Evolutionary conservation across 2,329 filamentous ascomycete genomes (phyloP).

Genomic region (Fusarium heterosporum): DNA sequence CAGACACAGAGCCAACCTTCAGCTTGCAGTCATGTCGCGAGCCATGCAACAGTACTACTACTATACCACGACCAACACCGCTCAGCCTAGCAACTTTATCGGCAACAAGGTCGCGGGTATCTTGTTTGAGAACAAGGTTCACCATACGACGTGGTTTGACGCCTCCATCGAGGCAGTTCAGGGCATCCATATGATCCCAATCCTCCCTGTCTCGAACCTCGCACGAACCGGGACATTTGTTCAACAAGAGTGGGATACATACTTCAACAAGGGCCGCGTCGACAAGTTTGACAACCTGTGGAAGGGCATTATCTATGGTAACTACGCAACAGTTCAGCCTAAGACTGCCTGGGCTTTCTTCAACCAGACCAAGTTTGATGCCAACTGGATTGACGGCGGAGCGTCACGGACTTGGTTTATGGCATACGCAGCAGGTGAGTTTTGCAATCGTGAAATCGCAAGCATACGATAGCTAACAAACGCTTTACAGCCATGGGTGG

Average conservation of each 20-base stretch:
- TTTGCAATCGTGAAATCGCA: background rate
- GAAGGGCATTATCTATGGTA: constrained; percentile 86
- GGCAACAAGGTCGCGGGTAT: constrained; percentile 79
- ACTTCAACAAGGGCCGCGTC: constrained; percentile 76
- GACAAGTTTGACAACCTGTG: constrained; percentile 79
- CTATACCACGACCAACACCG: constrained; percentile 74
- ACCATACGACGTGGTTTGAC: constrained; percentile 93
- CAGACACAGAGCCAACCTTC: constrained; percentile 74
- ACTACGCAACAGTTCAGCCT: constrained; percentile 82
- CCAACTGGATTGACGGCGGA: constrained; percentile 81
- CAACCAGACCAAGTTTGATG: constrained; percentile 71
- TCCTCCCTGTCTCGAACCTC: constrained; percentile 75
- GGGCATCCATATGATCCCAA: constrained; percentile 86
- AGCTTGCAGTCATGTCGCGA: constrained; percentile 82
- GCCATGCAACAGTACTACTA: constrained; percentile 85
- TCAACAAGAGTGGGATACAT: constrained; percentile 82
- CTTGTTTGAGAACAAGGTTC: constrained; percentile 94
- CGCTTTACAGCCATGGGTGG: constrained; percentile 38
- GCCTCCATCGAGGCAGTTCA: constrained; percentile 76
- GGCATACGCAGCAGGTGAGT: constrained; percentile 79
- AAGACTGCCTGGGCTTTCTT: constrained; percentile 80
- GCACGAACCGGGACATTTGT: constrained; percentile 78
- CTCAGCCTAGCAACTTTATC: constrained; percentile 80
- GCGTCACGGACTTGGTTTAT: constrained; percentile 88
- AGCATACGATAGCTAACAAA: constrained; percentile 27